Conservation (phyloP, 306 rosid species). For the Quercus suber region DNA sequence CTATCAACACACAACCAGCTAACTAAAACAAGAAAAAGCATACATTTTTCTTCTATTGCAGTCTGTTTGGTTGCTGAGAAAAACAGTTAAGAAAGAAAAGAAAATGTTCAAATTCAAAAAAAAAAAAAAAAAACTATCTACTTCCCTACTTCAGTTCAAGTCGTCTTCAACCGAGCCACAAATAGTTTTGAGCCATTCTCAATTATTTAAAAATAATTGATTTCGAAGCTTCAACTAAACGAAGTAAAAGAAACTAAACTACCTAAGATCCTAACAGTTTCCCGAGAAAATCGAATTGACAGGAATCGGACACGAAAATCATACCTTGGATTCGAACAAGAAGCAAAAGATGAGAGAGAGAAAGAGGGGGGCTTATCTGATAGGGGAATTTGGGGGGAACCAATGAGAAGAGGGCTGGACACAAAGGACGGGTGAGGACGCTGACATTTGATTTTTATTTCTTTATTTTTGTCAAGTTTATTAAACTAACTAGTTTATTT, state of each 20-base stretch:
- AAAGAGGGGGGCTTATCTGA: constrained; percentile 4
- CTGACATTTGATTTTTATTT: not conserved
- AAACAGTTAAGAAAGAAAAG: not conserved
- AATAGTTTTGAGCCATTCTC: not conserved
- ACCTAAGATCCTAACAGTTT: not conserved
- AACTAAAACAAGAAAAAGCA: not conserved
- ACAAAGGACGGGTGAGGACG: constrained; percentile 5
- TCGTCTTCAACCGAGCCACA: too few species aligned
- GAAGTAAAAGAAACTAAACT: not conserved
- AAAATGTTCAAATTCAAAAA: not conserved
- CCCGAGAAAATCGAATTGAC: not conserved
- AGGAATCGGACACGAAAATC: not conserved
- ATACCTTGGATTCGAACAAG: constrained; percentile 10
- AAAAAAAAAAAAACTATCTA: too few species aligned
- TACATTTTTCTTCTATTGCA: not conserved
- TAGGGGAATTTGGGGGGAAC: constrained; percentile 21
- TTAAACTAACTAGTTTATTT: too few species aligned
- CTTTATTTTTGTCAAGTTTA: too few species aligned
- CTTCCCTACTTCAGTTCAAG: too few species aligned
- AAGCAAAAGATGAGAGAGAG: not conserved
- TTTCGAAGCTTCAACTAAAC: not conserved
- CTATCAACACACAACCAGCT: not conserved
- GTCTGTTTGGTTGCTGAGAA: not conserved
- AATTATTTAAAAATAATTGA: not conserved
- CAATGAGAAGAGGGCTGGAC: constrained; percentile 26